These are phyloP conservation scores for Penicillium goetzii DNA, from an alignment of 495 filamentous ascomycete species.

Conservation along the genomic window DNA sequence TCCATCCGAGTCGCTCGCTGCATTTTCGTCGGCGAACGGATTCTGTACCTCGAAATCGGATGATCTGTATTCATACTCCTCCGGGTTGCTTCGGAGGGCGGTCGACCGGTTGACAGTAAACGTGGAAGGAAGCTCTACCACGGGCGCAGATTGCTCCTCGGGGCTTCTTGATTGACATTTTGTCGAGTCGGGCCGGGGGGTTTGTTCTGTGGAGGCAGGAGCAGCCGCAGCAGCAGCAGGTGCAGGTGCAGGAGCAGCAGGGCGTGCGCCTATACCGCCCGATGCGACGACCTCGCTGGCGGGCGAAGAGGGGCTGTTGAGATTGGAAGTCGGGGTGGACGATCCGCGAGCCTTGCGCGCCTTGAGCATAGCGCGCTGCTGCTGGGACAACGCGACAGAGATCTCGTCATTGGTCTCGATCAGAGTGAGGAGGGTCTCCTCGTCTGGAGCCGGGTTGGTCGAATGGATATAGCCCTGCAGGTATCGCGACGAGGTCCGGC, in stretches of 20 bases:
- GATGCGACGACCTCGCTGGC: conserved; percentile 24
- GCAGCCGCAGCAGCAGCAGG: neutral
- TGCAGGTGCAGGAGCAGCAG: conserved; percentile 15
- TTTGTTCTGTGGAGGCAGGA: neutral
- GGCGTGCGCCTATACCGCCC: conserved; percentile 12
- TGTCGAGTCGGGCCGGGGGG: neutral
- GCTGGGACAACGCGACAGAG: conserved; percentile 71
- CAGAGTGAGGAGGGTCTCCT: conserved; percentile 86
- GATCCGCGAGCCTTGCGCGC: conserved; percentile 56
- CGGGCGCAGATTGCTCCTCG: conserved; percentile 4
- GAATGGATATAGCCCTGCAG: conserved; percentile 83
- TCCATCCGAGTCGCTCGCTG: conserved; percentile 23
- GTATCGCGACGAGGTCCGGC: conserved; percentile 72
- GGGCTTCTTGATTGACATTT: conserved; percentile 6
- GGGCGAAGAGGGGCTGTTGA: conserved; percentile 26
- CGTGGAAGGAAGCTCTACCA: conserved; percentile 17
- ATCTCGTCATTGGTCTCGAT: conserved; percentile 96
- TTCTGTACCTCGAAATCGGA: conserved; percentile 52
- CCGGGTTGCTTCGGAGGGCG: conserved; percentile 15
- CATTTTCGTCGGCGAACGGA: conserved; percentile 48
- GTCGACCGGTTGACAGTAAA: conserved; percentile 22
- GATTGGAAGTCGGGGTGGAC: conserved; percentile 26
- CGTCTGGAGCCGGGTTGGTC: conserved; percentile 79
- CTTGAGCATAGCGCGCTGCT: conserved; percentile 78
- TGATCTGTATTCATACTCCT: conserved; percentile 46